A percentile compares a stretch with the other conserved stretches of the same genome.
phyloP scores from a whole-genome alignment of 495 filamentous ascomycete genomes.

The Talaromyces stipitatus region DNA sequence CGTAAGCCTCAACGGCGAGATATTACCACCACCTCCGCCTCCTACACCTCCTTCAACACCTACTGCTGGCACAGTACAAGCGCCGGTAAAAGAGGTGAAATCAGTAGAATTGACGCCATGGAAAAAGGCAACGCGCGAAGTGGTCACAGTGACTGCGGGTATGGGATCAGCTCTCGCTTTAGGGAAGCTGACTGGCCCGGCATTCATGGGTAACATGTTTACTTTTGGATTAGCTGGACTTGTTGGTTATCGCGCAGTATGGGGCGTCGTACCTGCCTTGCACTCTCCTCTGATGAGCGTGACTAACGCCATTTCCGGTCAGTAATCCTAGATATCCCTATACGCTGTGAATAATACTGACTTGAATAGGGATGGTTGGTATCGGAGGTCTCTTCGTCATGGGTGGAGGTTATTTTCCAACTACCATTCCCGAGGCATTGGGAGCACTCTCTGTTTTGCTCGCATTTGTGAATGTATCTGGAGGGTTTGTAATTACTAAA shows the following conservation, averaged over 20 bases:
- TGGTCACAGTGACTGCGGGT: slow-evolving; percentile 57
- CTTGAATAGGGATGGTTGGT: slow-evolving; percentile 56
- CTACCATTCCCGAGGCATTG: slow-evolving; percentile 65
- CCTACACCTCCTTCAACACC: slow-evolving; percentile 61
- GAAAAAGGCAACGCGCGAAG: slow-evolving; percentile 66
- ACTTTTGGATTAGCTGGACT: slow-evolving; percentile 71
- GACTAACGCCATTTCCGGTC: slow-evolving; percentile 75
- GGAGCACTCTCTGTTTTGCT: slow-evolving; percentile 72
- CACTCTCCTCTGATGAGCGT: slow-evolving; percentile 81
- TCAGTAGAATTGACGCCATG: slow-evolving; percentile 63
- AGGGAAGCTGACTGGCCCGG: slow-evolving; percentile 66
- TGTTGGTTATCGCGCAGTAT: slow-evolving; percentile 74
- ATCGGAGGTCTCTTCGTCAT: slow-evolving; percentile 77
- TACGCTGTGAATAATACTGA: background rate
- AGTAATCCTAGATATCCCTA: background rate
- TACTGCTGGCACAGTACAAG: slow-evolving; percentile 13
- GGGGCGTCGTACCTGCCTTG: slow-evolving; percentile 68
- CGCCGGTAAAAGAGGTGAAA: slow-evolving; percentile 40
- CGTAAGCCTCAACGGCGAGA: slow-evolving; percentile 63
- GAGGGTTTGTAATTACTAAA: slow-evolving; percentile 78
- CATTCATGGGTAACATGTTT: slow-evolving; percentile 78
- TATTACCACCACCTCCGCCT: slow-evolving; percentile 64
- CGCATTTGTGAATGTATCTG: slow-evolving; percentile 75
- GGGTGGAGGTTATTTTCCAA: slow-evolving; percentile 64
- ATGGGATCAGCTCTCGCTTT: slow-evolving; percentile 66